Evolutionary conservation across 2,329 filamentous ascomycete species (phyloP), one percentile per base, ranked within the genome.

Genomic region (Parafenestella ontariensis): DNA sequence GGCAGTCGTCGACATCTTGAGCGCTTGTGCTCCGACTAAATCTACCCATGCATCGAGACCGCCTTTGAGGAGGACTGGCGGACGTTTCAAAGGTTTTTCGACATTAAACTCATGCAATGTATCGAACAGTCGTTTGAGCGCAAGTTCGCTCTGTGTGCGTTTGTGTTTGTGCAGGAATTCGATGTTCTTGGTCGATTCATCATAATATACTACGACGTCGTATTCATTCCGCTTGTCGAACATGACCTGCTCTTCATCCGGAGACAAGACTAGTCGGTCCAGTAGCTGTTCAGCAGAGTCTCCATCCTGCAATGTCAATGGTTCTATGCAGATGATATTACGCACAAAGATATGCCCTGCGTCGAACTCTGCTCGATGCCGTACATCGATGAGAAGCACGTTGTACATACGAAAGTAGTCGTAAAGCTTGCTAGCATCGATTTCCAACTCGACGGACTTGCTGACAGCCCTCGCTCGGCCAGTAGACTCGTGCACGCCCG

Each of bases 201-300:
- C 92, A 72, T 98, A 96, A 67, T 96, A 95, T 0, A 99, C 90
- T 10, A 99, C 85, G 37, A 97, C 77, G 62, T 98, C 92, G 65
- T 90, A 96, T 51, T 89, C 83, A 59, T 93, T 84, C 13, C 86
- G 79, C 49, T 89, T 84, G 51, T 86, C 87, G 66, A 96, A 96
- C 28, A 91, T 80, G 1, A 82, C 77, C 62, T 90, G 87, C 72
- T 99, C 95, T n/a, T 82, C 76, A n/a, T 86, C 79, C 0, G 90
- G 89, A 0, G 87, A 88, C 5, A 95, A 76, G 1, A 92, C 82
- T 65, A 93, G 82, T 56, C 87, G 87, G 55, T 92, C 89, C 17
- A 83, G 80, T 3, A 89, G 77, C 59, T 88, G 81, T 58, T 88
- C 85, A 1, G 85, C 86, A 15, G 86, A 89, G 64, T 86, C 82